Conservation (phyloP, 148 eudicot species). For the Cornus controversa region DNA sequence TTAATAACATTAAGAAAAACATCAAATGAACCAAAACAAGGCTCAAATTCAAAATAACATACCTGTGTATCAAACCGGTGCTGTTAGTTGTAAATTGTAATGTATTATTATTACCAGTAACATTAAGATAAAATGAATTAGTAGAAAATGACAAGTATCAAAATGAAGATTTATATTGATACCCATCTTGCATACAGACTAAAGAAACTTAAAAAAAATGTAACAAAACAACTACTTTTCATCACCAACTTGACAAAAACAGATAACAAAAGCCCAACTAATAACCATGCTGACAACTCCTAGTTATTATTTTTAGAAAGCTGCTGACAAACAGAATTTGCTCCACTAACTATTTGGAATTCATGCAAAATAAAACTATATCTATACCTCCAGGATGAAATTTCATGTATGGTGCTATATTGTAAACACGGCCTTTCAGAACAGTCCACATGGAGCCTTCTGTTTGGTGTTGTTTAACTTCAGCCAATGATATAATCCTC, state of each 20-base stretch:
- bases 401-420: conserved; percentile 90
- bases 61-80: too few species aligned
- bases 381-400: conserved; percentile 98
- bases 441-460: conserved; percentile 96
- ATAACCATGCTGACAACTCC: background rate
- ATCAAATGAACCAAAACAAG: too few species aligned
- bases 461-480: conserved; percentile 83
- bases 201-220: too few species aligned
- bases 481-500: conserved; percentile 72
- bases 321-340: background rate
- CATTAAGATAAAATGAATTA: too few species aligned
- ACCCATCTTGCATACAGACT: too few species aligned
- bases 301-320: background rate
- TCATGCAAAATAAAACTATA: background rate
- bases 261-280: background rate
- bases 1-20: too few species aligned
- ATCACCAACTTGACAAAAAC: background rate
- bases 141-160: too few species aligned
- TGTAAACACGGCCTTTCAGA: conserved; percentile 92
- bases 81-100: too few species aligned
- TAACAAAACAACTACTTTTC: too few species aligned
- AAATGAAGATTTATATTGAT: too few species aligned
- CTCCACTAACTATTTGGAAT: background rate
- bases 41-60: too few species aligned
- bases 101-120: too few species aligned